Evolutionary conservation across 2,329 filamentous ascomycete species (phyloP).

Genomic region (Nemania bipapillata): DNA sequence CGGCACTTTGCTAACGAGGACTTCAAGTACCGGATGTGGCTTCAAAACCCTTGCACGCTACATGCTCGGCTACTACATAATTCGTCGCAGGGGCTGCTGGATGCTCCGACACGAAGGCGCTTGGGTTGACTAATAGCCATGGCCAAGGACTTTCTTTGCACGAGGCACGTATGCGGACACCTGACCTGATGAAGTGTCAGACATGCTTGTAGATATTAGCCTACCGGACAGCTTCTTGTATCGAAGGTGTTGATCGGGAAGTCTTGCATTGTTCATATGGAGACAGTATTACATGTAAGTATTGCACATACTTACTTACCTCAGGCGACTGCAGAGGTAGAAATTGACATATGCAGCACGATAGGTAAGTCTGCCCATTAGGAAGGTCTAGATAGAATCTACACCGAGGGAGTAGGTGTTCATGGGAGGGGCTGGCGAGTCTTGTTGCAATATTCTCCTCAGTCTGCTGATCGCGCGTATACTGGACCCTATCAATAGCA

Average conservation of each 20-base stretch:
- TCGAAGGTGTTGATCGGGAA: not conserved
- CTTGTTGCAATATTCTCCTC: constrained; percentile 8
- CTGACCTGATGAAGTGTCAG: not conserved
- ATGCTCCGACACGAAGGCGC: not conserved
- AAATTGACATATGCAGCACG: not conserved
- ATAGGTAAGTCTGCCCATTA: constrained; percentile 3
- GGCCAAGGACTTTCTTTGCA: not conserved
- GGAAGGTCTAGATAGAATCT: constrained; percentile 4
- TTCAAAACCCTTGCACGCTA: constrained; percentile 18
- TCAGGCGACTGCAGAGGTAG: not conserved
- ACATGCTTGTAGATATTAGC: not conserved
- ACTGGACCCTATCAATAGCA: not conserved
- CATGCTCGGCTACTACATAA: not conserved
- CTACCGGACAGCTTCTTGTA: not conserved
- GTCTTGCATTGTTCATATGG: not conserved
- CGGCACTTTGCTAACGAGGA: constrained; percentile 19
- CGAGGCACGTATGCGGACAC: not conserved
- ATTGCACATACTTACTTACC: too few relatives aligned
- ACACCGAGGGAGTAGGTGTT: not conserved
- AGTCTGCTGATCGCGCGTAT: constrained; percentile 5
- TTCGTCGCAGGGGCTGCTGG: not conserved
- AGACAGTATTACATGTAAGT: too few relatives aligned
- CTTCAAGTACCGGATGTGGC: constrained; percentile 14
- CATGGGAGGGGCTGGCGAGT: constrained; percentile 7
- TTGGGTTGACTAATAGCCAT: not conserved